Percentiles rank a stretch among this genome's conserved stretches.
Evolutionary conservation across 2,329 filamentous ascomycete genomes (phyloP).

Genomic region (Akanthomyces uredinophilus): DNA sequence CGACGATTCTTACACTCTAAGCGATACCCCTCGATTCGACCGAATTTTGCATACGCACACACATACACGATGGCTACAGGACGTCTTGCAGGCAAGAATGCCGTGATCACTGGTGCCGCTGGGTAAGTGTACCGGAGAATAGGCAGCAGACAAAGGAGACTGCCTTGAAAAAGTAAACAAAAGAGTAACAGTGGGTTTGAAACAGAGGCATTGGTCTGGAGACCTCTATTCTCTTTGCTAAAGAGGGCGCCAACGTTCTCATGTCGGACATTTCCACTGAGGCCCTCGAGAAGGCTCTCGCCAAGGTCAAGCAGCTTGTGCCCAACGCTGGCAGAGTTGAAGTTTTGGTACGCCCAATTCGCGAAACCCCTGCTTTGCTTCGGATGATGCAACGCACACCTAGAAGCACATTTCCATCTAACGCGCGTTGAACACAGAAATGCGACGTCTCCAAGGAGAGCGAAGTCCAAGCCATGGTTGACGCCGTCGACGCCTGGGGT

Average conservation of each 20-base stretch:
- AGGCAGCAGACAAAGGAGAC: neutral
- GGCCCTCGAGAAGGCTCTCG: conserved; percentile 69
- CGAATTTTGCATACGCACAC: neutral
- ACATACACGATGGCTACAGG: conserved; percentile 26
- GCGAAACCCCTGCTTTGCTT: neutral
- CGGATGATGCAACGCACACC: neutral
- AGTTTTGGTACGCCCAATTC: conserved; percentile 40
- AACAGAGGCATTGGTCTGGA: conserved; percentile 85
- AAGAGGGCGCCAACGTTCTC: conserved; percentile 79
- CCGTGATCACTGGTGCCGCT: conserved; percentile 76
- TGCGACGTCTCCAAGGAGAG: conserved; percentile 82
- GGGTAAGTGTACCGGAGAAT: conserved; percentile 54
- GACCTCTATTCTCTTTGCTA: conserved; percentile 82
- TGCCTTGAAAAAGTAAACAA: neutral
- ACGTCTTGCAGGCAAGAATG: conserved; percentile 56
- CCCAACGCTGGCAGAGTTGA: conserved; percentile 58
- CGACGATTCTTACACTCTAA: neutral
- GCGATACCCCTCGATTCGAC: conserved; percentile 8
- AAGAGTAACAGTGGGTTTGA: neutral
- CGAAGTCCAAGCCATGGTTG: conserved; percentile 70
- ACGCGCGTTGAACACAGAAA: conserved; percentile 21
- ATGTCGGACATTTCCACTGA: conserved; percentile 79
- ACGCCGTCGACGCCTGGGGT: conserved; percentile 74
- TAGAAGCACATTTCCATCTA: too few species aligned
- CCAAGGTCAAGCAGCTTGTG: conserved; percentile 69